A percentile compares a stretch with the other conserved stretches of the same genome.
Conservation (phyloP, 2,329 filamentous ascomycete species). For the Claviceps sorghi region DNA sequence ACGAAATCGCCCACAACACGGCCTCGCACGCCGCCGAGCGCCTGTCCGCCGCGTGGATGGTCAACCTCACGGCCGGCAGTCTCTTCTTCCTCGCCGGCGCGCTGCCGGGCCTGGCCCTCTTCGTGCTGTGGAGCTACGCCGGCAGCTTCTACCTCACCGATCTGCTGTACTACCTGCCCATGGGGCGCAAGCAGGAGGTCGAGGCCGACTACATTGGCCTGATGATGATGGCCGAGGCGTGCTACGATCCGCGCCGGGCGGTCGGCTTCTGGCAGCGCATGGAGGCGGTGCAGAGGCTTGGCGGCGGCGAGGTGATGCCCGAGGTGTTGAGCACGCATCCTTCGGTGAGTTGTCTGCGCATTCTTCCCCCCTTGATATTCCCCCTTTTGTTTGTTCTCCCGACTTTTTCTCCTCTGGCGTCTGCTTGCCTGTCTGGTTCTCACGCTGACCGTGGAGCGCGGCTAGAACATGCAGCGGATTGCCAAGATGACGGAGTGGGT, state of each 20-base stretch:
- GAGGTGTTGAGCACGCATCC: slow-evolving; percentile 69
- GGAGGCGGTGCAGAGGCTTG: slow-evolving; percentile 31
- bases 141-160: slow-evolving; percentile 37
- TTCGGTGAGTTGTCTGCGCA: slow-evolving; percentile 35
- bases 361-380: too few species aligned
- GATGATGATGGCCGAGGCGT: slow-evolving; percentile 71
- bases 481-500: slow-evolving; percentile 51
- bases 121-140: slow-evolving; percentile 27
- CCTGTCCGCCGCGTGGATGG: slow-evolving; percentile 37
- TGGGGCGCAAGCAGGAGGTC: slow-evolving; percentile 55
- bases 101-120: slow-evolving; percentile 25
- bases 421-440: background rate
- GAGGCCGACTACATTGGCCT: slow-evolving; percentile 72
- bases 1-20: slow-evolving; percentile 67
- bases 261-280: slow-evolving; percentile 53
- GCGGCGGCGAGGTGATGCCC: slow-evolving; percentile 35
- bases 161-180: slow-evolving; percentile 51
- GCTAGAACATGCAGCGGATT: slow-evolving; percentile 45
- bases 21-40: slow-evolving; percentile 55
- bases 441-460: background rate
- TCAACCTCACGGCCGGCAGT: slow-evolving; percentile 35
- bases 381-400: background rate
- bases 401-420: too few species aligned
- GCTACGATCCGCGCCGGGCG: slow-evolving; percentile 57
- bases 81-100: slow-evolving; percentile 33